Evolutionary conservation across 1,284 basidiomycete genomes (phyloP), one percentile per base, ranked within the genome.

Genomic region (Earliella scabrosa): DNA sequence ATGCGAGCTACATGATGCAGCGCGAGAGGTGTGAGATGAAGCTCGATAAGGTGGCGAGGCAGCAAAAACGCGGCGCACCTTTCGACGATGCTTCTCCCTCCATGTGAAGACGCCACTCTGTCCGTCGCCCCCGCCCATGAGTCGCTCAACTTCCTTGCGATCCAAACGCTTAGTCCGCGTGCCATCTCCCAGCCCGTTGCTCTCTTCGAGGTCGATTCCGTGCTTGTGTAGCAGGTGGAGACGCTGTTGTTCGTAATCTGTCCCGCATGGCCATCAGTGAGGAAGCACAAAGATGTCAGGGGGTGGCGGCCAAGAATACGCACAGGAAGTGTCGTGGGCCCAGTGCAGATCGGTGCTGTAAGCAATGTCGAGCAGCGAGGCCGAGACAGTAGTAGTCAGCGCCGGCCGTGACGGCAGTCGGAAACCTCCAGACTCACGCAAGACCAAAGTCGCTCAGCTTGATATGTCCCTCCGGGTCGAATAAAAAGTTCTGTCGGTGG

Each of bases 401-500:
- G 35, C 31, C 18, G 24, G 8, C 45, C 20, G 27, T 43, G 47
- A 31, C 40, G 34, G 50, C 21, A 36, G 36, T 51, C 54, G 31
- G 60, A 50, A 61, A 49, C 50, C 41, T 35, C 52, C 47, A 38
- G 50, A 85, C 89, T 76, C 74, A 97, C 81, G 95, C 96, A 60
- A 98, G 81, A 24, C 97, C 96, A 72, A 98, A 98, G 75, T 98
- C 97, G 68, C 92, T 93, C 55, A 98, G 84, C 74, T 90, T 92
- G 74, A 99, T 90, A 75, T 98, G 96, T 7, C 96, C 96, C 59
- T 92, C 81, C 54, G 89, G 87, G 72, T 94, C 92, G 75, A 98
- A 97, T 47, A 98, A 80, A 77, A 98, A 98, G 74, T 98, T 98
- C 88, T 96, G 77, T 52, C 63, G 54, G 64, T 67, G 68, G 71